These are phyloP conservation scores for Gossypium gossypioides DNA, from an alignment of 441 rosid genomes.

Conservation along the genomic window DNA sequence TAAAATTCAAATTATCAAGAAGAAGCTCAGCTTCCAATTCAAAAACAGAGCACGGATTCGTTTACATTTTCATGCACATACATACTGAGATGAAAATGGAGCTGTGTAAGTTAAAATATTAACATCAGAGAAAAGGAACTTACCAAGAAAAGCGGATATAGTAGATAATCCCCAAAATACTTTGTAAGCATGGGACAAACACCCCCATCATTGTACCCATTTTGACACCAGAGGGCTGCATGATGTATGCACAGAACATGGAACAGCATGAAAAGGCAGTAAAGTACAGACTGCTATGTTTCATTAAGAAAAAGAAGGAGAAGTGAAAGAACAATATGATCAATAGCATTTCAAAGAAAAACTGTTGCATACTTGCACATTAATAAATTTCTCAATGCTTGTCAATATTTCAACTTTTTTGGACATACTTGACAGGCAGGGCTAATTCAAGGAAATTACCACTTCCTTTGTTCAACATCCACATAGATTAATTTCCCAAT, in stretches of 20 bases:
- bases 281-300: background rate
- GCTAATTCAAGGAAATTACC: background rate
- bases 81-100: background rate
- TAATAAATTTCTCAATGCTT: background rate
- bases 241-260: slow-evolving; percentile 21
- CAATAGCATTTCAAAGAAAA: background rate
- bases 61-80: background rate
- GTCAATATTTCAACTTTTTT: background rate
- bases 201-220: slow-evolving; percentile 99
- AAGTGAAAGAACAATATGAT: background rate
- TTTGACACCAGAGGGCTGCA: slow-evolving; percentile 69
- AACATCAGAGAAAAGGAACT: slow-evolving; percentile 3
- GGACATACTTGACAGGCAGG: background rate
- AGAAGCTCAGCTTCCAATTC: background rate
- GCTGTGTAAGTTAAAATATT: background rate
- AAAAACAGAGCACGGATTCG: background rate
- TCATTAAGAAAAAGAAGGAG: background rate
- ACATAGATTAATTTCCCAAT: background rate
- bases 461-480: background rate
- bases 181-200: slow-evolving; percentile 93
- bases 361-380: background rate
- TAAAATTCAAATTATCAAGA: background rate
- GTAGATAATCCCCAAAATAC: slow-evolving; percentile 93
- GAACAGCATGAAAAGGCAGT: slow-evolving; percentile 22
- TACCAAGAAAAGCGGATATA: slow-evolving; percentile 98